Conservation (phyloP, 140 eudicot genomes). For the Stevia rebaudiana region DNA sequence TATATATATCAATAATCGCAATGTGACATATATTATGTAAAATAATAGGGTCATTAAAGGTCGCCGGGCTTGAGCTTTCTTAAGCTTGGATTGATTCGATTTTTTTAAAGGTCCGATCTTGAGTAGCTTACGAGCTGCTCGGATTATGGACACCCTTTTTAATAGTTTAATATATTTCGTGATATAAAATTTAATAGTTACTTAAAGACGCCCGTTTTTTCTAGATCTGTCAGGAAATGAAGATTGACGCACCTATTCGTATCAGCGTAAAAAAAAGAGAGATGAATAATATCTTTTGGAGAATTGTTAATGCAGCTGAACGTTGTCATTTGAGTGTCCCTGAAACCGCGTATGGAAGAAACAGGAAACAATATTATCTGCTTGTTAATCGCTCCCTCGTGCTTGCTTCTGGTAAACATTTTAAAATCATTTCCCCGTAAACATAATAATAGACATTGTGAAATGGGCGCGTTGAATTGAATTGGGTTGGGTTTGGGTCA, state of each 20-base stretch:
- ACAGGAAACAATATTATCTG: conserved; percentile 61
- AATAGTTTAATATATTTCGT: neutral
- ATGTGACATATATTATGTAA: neutral
- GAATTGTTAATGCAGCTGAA: conserved; percentile 78
- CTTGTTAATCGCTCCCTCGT: conserved; percentile 65
- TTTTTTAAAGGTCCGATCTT: neutral
- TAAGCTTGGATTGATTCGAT: neutral
- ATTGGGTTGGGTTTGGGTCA: no score
- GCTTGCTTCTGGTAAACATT: conserved; percentile 65
- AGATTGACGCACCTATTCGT: conserved; percentile 77
- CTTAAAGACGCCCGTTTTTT: neutral
- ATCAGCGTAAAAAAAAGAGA: conserved; percentile 73
- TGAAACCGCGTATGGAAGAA: conserved; percentile 83
- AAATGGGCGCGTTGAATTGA: neutral
- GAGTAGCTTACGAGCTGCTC: neutral
- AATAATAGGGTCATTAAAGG: no score
- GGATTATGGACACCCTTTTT: neutral
- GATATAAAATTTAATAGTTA: conserved; percentile 1
- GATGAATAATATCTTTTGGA: conserved; percentile 66
- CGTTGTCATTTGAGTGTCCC: conserved; percentile 80
- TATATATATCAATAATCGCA: no score
- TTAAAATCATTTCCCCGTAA: neutral
- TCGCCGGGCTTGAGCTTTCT: neutral
- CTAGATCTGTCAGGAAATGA: conserved; percentile 81
- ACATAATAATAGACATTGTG: neutral